phyloP scores from a whole-genome alignment of 2,329 filamentous ascomycete species.

The Fusarium sp. region DNA sequence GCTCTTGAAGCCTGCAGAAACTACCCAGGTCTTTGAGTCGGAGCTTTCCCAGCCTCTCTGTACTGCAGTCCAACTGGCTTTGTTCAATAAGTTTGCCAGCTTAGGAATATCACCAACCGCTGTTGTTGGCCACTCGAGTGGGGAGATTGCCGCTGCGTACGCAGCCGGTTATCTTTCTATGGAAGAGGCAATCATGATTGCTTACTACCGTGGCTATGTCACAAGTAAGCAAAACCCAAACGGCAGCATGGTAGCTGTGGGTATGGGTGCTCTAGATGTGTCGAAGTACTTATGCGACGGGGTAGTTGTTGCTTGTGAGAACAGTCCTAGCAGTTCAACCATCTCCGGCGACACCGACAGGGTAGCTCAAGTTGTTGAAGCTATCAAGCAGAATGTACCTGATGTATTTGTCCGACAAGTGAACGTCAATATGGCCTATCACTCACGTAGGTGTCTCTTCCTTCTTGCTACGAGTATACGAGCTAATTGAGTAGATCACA shows the following conservation, averaged over 20 bases:
- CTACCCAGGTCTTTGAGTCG: conserved; percentile 48
- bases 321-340: conserved; percentile 54
- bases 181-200: conserved; percentile 54
- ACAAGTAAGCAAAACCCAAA: not conserved
- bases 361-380: conserved; percentile 45
- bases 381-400: conserved; percentile 47
- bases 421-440: conserved; percentile 58
- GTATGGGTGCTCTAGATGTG: conserved; percentile 51
- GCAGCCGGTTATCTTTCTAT: conserved; percentile 53
- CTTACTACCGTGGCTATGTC: conserved; percentile 56
- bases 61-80: conserved; percentile 58
- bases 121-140: conserved; percentile 58
- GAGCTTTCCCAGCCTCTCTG: too few relatives aligned
- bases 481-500: too few relatives aligned
- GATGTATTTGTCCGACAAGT: conserved; percentile 51
- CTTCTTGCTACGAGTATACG: too few relatives aligned
- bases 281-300: conserved; percentile 38
- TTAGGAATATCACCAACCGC: conserved; percentile 51
- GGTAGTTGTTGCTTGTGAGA: conserved; percentile 55
- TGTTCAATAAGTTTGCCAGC: conserved; percentile 55
- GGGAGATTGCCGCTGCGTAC: conserved; percentile 61
- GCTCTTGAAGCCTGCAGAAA: conserved; percentile 18
- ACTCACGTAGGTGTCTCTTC: too few relatives aligned
- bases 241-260: conserved; percentile 57
- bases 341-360: conserved; percentile 50